Evolutionary conservation across 169 alveolate genomes (phyloP).

Genomic region (Pseudocohnilembus persalinus): DNA sequence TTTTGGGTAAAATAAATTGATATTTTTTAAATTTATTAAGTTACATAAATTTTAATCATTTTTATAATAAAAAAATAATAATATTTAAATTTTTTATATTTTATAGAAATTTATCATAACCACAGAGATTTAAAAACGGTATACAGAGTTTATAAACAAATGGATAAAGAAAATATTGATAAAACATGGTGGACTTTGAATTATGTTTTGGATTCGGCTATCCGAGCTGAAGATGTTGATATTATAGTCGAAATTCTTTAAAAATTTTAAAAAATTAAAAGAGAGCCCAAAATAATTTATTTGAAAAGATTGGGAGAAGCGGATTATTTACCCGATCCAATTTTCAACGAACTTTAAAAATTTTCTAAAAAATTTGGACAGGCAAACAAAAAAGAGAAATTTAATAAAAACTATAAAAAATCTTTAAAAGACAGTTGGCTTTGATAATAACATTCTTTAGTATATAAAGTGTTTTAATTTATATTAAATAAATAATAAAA

Average conservation of each 20-base stretch:
- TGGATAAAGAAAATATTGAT: constrained; percentile 3
- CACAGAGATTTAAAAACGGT: constrained; percentile 26
- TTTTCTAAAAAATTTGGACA: constrained; percentile 17
- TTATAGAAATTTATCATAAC: constrained; percentile 21
- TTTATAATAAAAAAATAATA: too few relatives aligned
- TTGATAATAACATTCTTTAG: too few relatives aligned
- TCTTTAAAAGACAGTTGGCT: not conserved
- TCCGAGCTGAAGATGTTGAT: constrained; percentile 27
- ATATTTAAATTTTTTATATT: not conserved
- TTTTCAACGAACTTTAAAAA: constrained; percentile 29
- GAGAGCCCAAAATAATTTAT: constrained; percentile 22
- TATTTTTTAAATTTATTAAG: not conserved
- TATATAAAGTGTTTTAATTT: too few relatives aligned
- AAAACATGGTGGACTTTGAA: constrained; percentile 24
- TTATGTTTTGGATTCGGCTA: constrained; percentile 26
- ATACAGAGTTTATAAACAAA: constrained; percentile 12
- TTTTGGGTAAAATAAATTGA: constrained; percentile 21
- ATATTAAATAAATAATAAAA: too few relatives aligned
- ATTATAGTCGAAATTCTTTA: constrained; percentile 20
- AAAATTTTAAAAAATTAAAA: constrained; percentile 24
- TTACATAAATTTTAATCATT: not conserved
- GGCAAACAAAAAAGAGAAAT: not conserved
- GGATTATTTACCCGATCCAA: constrained; percentile 47
- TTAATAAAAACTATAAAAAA: too few relatives aligned
- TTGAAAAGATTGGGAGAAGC: constrained; percentile 28